Evolutionary conservation across 768 basidiomycete genomes (phyloP).

Genomic region (Calocybe gangraenosa): DNA sequence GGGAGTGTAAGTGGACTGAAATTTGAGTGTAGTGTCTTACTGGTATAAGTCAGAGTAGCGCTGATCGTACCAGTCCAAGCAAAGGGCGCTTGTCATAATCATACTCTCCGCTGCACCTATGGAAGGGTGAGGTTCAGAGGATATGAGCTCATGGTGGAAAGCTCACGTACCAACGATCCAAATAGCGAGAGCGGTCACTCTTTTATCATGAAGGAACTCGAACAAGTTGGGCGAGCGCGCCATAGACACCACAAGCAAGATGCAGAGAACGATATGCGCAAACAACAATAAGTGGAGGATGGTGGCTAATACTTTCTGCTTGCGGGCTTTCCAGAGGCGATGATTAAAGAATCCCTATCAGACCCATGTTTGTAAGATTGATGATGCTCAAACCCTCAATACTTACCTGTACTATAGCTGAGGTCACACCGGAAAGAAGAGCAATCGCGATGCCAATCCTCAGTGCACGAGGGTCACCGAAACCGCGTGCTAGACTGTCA

Average conservation of each 20-base stretch:
- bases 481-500: background rate
- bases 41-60: background rate
- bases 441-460: background rate
- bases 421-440: background rate
- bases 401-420: background rate
- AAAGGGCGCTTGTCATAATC: background rate
- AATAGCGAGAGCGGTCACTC: background rate
- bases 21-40: background rate
- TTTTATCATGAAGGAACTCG: background rate
- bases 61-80: background rate
- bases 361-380: background rate
- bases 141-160: background rate
- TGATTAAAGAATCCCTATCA: background rate
- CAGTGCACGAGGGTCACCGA: background rate
- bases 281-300: background rate
- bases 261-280: background rate
- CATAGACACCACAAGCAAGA: background rate
- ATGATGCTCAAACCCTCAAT: no score
- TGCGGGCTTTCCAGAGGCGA: background rate
- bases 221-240: background rate
- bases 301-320: background rate
- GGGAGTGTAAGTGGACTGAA: background rate
- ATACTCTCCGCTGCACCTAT: background rate
- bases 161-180: background rate
- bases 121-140: background rate